Evolutionary conservation across 2,329 filamentous ascomycete genomes (phyloP).

Genomic region (Thelonectria rubi): DNA sequence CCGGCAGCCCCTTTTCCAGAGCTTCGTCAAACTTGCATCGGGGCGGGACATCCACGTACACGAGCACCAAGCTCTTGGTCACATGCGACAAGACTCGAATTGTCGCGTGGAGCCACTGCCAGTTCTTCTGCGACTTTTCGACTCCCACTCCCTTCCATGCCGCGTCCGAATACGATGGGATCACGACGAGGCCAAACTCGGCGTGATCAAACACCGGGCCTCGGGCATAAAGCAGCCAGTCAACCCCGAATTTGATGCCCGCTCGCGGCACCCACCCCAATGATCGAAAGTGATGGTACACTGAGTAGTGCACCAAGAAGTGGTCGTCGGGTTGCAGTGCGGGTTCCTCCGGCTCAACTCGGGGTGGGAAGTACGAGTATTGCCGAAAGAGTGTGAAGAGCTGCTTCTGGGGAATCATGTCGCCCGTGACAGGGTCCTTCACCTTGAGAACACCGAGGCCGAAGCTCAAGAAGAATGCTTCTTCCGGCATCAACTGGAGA

Average conservation of each 20-base stretch:
- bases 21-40: slow-evolving; percentile 61
- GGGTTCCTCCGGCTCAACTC: slow-evolving; percentile 46
- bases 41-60: slow-evolving; percentile 90
- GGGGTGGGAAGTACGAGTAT: slow-evolving; percentile 74
- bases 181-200: slow-evolving; percentile 86
- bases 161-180: slow-evolving; percentile 81
- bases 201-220: slow-evolving; percentile 95
- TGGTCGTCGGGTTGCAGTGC: slow-evolving; percentile 76
- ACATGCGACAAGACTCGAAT: slow-evolving; percentile 92
- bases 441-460: slow-evolving; percentile 79
- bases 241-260: slow-evolving; percentile 93
- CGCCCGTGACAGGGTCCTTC: slow-evolving; percentile 56
- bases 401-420: slow-evolving; percentile 60
- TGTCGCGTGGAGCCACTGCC: slow-evolving; percentile 88
- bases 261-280: slow-evolving; percentile 93
- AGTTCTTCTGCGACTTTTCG: slow-evolving; percentile 61
- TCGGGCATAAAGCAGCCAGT: slow-evolving; percentile 93
- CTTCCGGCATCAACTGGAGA: slow-evolving; percentile 89
- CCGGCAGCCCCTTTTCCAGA: slow-evolving; percentile 65
- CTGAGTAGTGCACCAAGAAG: slow-evolving; percentile 86
- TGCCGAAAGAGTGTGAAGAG: slow-evolving; percentile 74
- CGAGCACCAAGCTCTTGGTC: slow-evolving; percentile 86
- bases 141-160: slow-evolving; percentile 74
- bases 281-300: slow-evolving; percentile 96
- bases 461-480: slow-evolving; percentile 90